Evolutionary conservation across 441 rosid genomes (phyloP).

Genomic region (Melastoma candidum): DNA sequence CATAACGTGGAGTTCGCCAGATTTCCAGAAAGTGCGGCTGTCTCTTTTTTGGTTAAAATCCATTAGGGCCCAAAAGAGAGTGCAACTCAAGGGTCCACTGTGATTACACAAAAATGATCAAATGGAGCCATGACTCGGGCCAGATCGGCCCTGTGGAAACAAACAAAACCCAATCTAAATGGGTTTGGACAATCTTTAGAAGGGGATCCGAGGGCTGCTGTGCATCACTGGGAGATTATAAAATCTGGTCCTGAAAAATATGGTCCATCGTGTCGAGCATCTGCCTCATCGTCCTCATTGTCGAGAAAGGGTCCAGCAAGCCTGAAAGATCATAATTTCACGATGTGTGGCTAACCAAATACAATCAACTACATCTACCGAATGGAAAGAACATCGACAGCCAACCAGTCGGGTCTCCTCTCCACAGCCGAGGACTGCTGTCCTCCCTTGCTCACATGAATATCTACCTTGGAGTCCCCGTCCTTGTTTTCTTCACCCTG

Average conservation of each 20-base stretch:
- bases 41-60: too few species aligned
- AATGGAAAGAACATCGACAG: slow-evolving; percentile 47
- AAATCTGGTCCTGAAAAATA: slow-evolving; percentile 34
- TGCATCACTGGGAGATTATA: too few species aligned
- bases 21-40: too few species aligned
- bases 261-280: slow-evolving; percentile 77
- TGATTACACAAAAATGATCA: too few species aligned
- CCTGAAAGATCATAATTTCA: slow-evolving; percentile 22
- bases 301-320: slow-evolving; percentile 49
- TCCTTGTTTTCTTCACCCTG: slow-evolving; percentile 22
- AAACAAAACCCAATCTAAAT: too few species aligned
- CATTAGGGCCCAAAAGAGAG: too few species aligned
- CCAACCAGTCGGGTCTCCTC: slow-evolving; percentile 27
- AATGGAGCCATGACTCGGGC: too few species aligned
- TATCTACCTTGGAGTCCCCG: slow-evolving; percentile 40
- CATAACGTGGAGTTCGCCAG: too few species aligned
- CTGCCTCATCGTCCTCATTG: slow-evolving; percentile 70
- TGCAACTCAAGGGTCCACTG: too few species aligned
- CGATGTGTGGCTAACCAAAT: not conserved
- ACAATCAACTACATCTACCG: slow-evolving; percentile 26
- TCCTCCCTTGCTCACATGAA: slow-evolving; percentile 28
- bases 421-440: slow-evolving; percentile 21
- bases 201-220: too few species aligned
- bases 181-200: too few species aligned
- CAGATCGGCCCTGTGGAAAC: too few species aligned